Conservation (phyloP, 768 basidiomycete species). For the Pseudohyphozyma bogoriensis region DNA sequence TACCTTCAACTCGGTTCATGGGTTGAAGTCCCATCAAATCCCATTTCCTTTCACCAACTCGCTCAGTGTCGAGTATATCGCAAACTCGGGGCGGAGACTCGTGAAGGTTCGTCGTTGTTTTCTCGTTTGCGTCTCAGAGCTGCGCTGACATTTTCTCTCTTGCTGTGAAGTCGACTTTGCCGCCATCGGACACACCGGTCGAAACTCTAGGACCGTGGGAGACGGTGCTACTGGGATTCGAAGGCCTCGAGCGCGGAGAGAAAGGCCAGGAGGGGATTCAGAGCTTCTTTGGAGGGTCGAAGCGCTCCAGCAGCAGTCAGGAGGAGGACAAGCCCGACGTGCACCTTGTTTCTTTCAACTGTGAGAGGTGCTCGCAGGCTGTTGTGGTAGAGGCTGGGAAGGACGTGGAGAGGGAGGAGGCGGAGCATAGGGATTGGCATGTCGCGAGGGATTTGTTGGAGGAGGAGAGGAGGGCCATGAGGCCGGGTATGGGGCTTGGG, state of each 20-base stretch:
- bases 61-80: constrained; percentile 64
- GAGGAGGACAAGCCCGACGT: constrained; percentile 1
- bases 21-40: constrained; percentile 76
- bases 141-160: no score
- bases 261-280: constrained; percentile 78
- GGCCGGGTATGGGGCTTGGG: no score
- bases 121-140: no score
- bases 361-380: constrained; percentile 38
- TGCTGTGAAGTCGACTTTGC: constrained; percentile 75
- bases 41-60: constrained; percentile 74
- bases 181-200: constrained; percentile 26
- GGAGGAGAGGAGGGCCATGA: constrained; percentile 31
- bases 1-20: no score
- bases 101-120: no score
- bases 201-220: constrained; percentile 52
- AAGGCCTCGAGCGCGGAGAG: constrained; percentile 64
- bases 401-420: constrained; percentile 32
- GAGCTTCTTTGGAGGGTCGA: constrained; percentile 62
- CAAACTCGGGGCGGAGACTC: constrained; percentile 62
- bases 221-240: constrained; percentile 61
- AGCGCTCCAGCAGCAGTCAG: background rate
- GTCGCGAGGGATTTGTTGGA: constrained; percentile 67
- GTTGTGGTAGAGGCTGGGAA: constrained; percentile 7
- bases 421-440: constrained; percentile 82
- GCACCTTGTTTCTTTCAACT: constrained; percentile 39